Percentiles rank a stretch among this genome's conserved stretches.
phyloP scores from a whole-genome alignment of 2,329 filamentous ascomycete species.

The Alternaria brassicae region DNA sequence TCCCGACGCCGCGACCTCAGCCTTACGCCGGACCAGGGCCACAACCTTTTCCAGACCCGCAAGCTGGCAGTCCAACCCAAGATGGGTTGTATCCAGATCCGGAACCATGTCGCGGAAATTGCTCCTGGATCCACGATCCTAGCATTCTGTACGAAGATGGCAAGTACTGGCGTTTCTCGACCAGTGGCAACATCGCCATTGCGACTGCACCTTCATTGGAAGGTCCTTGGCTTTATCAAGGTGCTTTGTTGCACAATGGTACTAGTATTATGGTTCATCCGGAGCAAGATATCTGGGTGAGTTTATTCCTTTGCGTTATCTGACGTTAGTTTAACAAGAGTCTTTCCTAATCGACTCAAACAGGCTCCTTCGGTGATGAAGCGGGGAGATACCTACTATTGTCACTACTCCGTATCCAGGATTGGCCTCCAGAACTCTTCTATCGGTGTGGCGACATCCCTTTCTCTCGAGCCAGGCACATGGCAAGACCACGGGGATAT shows the following conservation, averaged over 20 bases:
- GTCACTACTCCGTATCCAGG: slow-evolving; percentile 67
- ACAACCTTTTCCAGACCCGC: background rate
- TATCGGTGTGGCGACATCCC: slow-evolving; percentile 64
- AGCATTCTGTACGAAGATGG: slow-evolving; percentile 55
- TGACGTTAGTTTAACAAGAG: background rate
- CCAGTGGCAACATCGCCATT: slow-evolving; percentile 56
- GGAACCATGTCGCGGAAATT: slow-evolving; percentile 49
- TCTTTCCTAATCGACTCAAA: background rate
- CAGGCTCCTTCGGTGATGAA: slow-evolving; percentile 68
- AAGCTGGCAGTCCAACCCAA: background rate
- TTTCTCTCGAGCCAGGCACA: slow-evolving; percentile 58
- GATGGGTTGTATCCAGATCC: slow-evolving; percentile 38
- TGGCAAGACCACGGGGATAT: slow-evolving; percentile 68
- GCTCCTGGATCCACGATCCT: slow-evolving; percentile 56
- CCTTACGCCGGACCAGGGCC: background rate
- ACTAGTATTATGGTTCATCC: slow-evolving; percentile 53
- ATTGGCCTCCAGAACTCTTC: slow-evolving; percentile 66
- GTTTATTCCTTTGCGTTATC: background rate
- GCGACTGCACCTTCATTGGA: slow-evolving; percentile 53
- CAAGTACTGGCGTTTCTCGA: slow-evolving; percentile 60
- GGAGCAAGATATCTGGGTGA: slow-evolving; percentile 57
- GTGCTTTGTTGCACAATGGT: slow-evolving; percentile 52
- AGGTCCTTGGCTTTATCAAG: slow-evolving; percentile 58
- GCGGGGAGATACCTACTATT: slow-evolving; percentile 63
- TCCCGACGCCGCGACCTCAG: background rate